Base-by-base conservation (phyloP, 139 green algal species). In the Coelastrella sp. region DNA sequence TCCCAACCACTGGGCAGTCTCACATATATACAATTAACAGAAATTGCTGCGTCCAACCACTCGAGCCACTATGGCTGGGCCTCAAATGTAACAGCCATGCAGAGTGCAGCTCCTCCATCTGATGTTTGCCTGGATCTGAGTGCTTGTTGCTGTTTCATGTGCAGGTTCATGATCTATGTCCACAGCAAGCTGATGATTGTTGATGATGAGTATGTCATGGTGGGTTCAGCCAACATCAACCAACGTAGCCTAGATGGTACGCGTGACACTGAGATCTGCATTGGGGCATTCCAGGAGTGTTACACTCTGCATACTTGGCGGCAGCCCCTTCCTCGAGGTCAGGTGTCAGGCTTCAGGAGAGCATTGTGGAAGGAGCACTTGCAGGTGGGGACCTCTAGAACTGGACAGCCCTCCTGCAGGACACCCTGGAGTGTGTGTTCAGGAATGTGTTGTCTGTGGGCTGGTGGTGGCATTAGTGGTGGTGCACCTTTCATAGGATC, bases 181-280 rank as follows among this genome's bases (percentile, higher is more conserved):
- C 91, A 94, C 85, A 89, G 84, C 81, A 94, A 94, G 87, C 35
- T 94, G 40, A 84, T 90, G 67, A 80, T 92, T 37, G 85, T 91
- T 32, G 92, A 95, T 63, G 91, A 94, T 63, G 89, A 89, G 84
- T 92, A 92, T 60, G 57, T 90, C 32, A 89, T 95, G 64, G 48
- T 94, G 15, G 92, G 92, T 11, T 89, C 67, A 9, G 91, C 91
- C 40, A 94, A 95, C 89, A 95, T 95, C 90, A 95, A 94, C 80
- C 86, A 92, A 88, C 83, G 91, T 63, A 90, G 83, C 21, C 76
- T 93, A 86, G 89, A 88, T 25, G 92, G 91, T 43, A 74, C 66
- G 3, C 78, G 92, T 1, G 91, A 95, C 88, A 94, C 86, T 13
- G 92, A 95, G 88, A 85, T 94, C 9, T 85, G 83, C 30, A 88